Conservation (phyloP, 2,329 filamentous ascomycete genomes). For the Colletotrichum costaricense region DNA sequence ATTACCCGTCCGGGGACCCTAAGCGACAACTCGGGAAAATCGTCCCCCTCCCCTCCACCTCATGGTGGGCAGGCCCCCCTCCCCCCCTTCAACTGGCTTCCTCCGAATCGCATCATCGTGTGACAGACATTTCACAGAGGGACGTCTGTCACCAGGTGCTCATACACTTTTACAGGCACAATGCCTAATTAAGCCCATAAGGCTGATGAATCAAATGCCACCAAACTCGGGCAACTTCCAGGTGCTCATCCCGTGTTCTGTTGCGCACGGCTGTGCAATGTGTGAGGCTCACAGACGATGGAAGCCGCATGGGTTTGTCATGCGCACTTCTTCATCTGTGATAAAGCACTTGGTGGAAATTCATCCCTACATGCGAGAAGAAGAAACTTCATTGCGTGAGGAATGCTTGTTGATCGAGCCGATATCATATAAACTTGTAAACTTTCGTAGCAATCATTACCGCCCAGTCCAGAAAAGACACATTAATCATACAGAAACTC, state of each 20-base stretch:
- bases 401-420: not conserved
- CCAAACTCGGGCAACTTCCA: not conserved
- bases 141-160: not conserved
- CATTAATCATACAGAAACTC: slow-evolving; percentile 11
- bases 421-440: not conserved
- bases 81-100: not conserved
- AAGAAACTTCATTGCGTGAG: not conserved
- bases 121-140: not conserved
- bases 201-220: not conserved
- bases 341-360: not conserved
- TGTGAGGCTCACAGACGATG: not conserved
- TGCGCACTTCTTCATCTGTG: not conserved
- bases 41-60: slow-evolving; percentile 2
- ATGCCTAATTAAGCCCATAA: not conserved
- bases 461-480: slow-evolving; percentile 1
- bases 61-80: too few species aligned
- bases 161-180: not conserved
- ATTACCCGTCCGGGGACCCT: slow-evolving; percentile 3
- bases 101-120: not conserved
- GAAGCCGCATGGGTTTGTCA: not conserved
- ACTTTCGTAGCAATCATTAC: slow-evolving; percentile 17
- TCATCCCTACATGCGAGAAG: not conserved
- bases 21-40: slow-evolving; percentile 16
- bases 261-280: not conserved
- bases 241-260: not conserved